Conservation (phyloP, 768 basidiomycete species). For the Psilocybe azurescens region DNA sequence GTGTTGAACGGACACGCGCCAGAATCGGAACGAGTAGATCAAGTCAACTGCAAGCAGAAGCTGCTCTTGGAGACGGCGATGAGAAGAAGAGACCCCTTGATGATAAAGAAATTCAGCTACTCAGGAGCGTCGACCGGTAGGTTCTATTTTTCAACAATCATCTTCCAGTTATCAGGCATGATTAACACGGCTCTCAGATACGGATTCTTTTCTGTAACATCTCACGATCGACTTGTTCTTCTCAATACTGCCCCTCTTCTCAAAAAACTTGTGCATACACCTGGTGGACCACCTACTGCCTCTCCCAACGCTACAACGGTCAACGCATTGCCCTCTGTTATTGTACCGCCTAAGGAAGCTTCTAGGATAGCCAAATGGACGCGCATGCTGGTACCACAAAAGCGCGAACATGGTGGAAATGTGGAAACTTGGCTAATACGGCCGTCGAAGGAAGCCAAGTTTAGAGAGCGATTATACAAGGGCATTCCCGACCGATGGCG, state of each 20-base stretch:
- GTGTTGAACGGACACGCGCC: conserved; percentile 90
- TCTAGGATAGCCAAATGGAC: conserved; percentile 91
- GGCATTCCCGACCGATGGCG: conserved; percentile 98
- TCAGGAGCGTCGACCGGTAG: conserved; percentile 88
- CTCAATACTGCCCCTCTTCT: conserved; percentile 66
- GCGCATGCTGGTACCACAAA: conserved; percentile 79
- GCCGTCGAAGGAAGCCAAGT: conserved; percentile 66
- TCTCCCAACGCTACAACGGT: conserved; percentile 45
- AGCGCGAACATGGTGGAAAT: conserved; percentile 80
- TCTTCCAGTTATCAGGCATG: conserved; percentile 8
- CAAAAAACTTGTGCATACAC: conserved; percentile 57
- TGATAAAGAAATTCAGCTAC: conserved; percentile 72
- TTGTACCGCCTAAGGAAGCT: conserved; percentile 64
- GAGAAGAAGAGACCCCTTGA: conserved; percentile 74
- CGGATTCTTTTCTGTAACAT: conserved; percentile 84
- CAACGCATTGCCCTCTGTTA: conserved; percentile 51
- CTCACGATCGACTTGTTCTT: conserved; percentile 84
- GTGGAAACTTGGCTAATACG: conserved; percentile 74
- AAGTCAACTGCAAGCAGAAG: conserved; percentile 58
- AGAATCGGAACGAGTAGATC: conserved; percentile 32
- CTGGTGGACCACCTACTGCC: conserved; percentile 50
- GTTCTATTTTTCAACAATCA: conserved; percentile 29
- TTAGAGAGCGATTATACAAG: conserved; percentile 84
- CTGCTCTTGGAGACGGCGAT: conserved; percentile 56
- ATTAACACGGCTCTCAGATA: conserved; percentile 58